A percentile compares a stretch with the other conserved stretches of the same genome.
These are phyloP conservation scores for Calonectria hongkongensis DNA, from an alignment of 2,329 filamentous ascomycete species.

Conservation along the genomic window DNA sequence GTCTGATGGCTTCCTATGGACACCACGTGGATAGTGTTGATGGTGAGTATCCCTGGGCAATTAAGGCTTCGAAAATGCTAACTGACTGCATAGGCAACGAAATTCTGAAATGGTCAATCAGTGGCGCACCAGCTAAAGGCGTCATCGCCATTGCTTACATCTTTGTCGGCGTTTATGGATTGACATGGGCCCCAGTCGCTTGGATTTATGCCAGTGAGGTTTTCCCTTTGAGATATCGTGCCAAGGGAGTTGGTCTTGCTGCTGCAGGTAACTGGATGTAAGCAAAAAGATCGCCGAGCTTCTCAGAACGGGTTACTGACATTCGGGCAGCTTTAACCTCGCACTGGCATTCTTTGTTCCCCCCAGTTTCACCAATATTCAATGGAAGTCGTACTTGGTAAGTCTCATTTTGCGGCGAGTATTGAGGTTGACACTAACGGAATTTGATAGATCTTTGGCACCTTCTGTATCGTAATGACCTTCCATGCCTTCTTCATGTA, in stretches of 20 bases:
- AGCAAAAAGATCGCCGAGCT: conserved; percentile 18
- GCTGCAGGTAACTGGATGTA: conserved; percentile 67
- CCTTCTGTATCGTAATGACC: conserved; percentile 65
- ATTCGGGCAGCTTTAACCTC: conserved; percentile 60
- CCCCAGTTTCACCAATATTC: conserved; percentile 62
- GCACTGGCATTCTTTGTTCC: conserved; percentile 63
- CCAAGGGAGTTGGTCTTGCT: conserved; percentile 72
- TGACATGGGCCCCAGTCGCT: conserved; percentile 69
- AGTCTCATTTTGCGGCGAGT: neutral
- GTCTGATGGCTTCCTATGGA: conserved; percentile 69
- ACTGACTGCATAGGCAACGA: conserved; percentile 61
- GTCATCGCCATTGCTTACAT: conserved; percentile 72
- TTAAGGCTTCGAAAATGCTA: neutral
- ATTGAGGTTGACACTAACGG: neutral
- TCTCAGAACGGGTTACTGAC: neutral
- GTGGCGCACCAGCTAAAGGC: conserved; percentile 66
- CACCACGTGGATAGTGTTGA: conserved; percentile 65
- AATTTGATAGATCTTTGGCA: conserved; percentile 61
- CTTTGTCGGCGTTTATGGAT: conserved; percentile 61
- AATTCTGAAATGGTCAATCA: conserved; percentile 67
- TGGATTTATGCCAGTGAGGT: conserved; percentile 77
- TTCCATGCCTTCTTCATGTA: conserved; percentile 71
- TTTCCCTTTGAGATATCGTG: conserved; percentile 68
- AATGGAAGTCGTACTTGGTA: conserved; percentile 68
- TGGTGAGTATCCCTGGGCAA: conserved; percentile 41